Evolutionary conservation across 148 eudicot species (phyloP).

Genomic region (Rhododendron simsii): DNA sequence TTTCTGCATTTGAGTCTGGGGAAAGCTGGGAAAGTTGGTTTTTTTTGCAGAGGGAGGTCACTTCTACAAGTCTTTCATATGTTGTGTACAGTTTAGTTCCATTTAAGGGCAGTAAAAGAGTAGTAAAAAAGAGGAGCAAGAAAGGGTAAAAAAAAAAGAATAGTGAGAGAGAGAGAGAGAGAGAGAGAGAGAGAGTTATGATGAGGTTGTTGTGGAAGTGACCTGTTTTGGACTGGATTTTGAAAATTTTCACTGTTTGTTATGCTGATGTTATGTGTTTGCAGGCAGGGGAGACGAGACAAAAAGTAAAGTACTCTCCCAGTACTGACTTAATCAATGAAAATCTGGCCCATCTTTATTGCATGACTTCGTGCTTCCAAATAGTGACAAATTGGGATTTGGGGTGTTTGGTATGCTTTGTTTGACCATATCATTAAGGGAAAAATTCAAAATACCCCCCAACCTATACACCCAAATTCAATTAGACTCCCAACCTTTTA

Average conservation of each 20-base stretch:
- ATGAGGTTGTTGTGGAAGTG: background rate
- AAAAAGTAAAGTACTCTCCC: background rate
- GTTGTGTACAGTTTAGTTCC: constrained; percentile 10
- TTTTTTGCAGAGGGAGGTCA: background rate
- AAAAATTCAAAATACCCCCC: no score
- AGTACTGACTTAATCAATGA: constrained; percentile 6
- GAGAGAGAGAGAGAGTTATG: background rate
- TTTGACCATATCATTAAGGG: background rate
- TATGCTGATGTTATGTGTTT: background rate
- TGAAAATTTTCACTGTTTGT: background rate
- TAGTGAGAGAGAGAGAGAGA: background rate
- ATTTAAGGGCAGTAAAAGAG: background rate
- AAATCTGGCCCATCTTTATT: constrained; percentile 6
- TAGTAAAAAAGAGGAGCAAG: background rate
- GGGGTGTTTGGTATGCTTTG: background rate
- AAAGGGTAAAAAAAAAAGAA: background rate
- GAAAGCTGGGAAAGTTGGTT: background rate
- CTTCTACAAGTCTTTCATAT: background rate
- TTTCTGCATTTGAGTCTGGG: background rate
- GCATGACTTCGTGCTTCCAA: background rate
- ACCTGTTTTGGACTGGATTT: background rate
- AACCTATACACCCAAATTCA: no score
- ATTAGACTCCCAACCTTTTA: no score
- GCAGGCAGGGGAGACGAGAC: background rate
- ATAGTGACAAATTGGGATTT: background rate